Percentiles rank a stretch among this genome's conserved stretches.
phyloP scores from a whole-genome alignment of 164 flowering plant species.

The Buxus sempervirens region DNA sequence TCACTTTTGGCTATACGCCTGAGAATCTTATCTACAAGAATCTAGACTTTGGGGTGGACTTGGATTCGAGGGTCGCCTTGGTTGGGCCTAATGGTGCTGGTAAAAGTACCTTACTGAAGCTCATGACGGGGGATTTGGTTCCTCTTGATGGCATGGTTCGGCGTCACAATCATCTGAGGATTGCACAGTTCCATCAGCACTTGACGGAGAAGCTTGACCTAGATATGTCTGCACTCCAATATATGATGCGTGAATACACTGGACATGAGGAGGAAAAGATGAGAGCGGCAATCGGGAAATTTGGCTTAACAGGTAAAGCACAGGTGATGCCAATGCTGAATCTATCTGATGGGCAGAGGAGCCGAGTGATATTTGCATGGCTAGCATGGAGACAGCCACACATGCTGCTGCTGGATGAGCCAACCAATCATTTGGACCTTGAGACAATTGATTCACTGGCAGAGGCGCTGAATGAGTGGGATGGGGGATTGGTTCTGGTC shows the following conservation, averaged over 20 bases:
- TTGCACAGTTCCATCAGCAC: slow-evolving; percentile 96
- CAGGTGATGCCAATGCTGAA: slow-evolving; percentile 96
- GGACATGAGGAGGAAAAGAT: slow-evolving; percentile 95
- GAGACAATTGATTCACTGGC: slow-evolving; percentile 91
- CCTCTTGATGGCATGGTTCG: slow-evolving; percentile 95
- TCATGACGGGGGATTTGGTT: slow-evolving; percentile 89
- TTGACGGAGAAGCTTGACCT: slow-evolving; percentile 85
- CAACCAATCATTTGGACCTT: slow-evolving; percentile 88
- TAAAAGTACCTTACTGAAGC: slow-evolving; percentile 90
- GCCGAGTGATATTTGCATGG: slow-evolving; percentile 94
- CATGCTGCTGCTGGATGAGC: slow-evolving; percentile 78
- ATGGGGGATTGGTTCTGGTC: slow-evolving; percentile 90
- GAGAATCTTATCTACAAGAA: slow-evolving; percentile 87
- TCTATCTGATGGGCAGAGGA: slow-evolving; percentile 90
- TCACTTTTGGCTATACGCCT: slow-evolving; percentile 85
- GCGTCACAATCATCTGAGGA: slow-evolving; percentile 89
- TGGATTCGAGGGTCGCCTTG: slow-evolving; percentile 87
- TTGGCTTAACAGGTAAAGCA: slow-evolving; percentile 86
- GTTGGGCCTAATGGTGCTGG: slow-evolving; percentile 99
- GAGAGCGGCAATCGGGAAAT: slow-evolving; percentile 87
- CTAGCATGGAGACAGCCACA: slow-evolving; percentile 74
- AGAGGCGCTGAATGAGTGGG: slow-evolving; percentile 94
- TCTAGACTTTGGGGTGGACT: slow-evolving; percentile 89
- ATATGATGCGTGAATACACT: slow-evolving; percentile 80
- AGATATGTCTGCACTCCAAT: slow-evolving; percentile 78